Evolutionary conservation across 1,139 yeast genomes (phyloP), one percentile per base, ranked within the genome.

Genomic region (Hyphopichia pseudoburtonii): DNA sequence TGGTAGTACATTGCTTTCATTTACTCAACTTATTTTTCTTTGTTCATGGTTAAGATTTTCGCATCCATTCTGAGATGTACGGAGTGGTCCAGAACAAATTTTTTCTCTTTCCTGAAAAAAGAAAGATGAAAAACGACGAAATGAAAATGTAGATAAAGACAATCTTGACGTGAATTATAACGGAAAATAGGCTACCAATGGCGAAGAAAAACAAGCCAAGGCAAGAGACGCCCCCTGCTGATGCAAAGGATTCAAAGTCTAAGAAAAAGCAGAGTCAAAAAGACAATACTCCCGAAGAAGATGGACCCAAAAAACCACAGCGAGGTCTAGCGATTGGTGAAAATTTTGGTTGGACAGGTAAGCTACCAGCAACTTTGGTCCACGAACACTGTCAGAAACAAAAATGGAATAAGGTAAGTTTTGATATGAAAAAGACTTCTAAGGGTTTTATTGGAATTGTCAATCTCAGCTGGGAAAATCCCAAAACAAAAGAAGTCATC

Each of bases 361-460:
- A 92, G 51, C 66, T 92, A 10, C 97, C 98, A 0, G 89, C 87
- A 3, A 82, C 95, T 0, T 61, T 92, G 24, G 69, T 92, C 4
- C 87, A 87, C 54, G 98, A 92, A 52, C 85, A 83, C 47, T 86
- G 95, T 45, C 97, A 87, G 56, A 86, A 84, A 54, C 81, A 78
- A 42, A 87, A 88, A 59, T 92, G 98, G 98, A 86, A 82, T 40
- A 83, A 83, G 48, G 95, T 88, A 4, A 80, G 73, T 14, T 85
- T 86, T 49, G 90, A 85, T 40, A 82, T 86, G 84, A 73, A 66
- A 34, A 61, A 67, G 51, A 54, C 57, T 47, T 44, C 72, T 19
- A 73, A 73, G 34, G 90, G 90, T 0, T 73, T 78, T 54, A 55
- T 76, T 0, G 85, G 87, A 0, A 67, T 80, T 28, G 82, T 84